phyloP scores from a whole-genome alignment of 345 rosid genomes.

The Populus tremula region DNA sequence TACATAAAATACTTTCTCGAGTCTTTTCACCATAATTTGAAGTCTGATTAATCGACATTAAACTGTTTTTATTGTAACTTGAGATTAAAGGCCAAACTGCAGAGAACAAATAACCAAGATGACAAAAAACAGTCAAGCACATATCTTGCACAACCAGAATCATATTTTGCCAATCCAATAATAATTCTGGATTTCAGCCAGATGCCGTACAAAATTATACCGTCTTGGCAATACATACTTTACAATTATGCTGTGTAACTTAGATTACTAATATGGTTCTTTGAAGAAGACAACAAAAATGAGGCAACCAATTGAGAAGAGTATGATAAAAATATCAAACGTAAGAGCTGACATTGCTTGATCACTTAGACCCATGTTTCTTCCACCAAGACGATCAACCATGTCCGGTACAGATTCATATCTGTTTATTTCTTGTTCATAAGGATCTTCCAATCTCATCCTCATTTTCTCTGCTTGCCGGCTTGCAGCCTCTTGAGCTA shows the following conservation, averaged over 20 bases:
- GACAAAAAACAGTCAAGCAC: too few species aligned
- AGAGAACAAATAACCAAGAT: too few species aligned
- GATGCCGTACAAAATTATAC: too few species aligned
- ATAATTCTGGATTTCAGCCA: too few species aligned
- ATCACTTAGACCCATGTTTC: conserved; percentile 69
- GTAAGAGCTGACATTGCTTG: conserved; percentile 86
- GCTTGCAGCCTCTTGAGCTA: conserved; percentile 85
- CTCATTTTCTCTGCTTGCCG: conserved; percentile 76
- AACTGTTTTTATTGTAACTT: too few species aligned
- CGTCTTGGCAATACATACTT: background rate
- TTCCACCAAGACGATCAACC: conserved; percentile 87
- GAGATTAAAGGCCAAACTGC: too few species aligned
- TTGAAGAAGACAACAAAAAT: conserved; percentile 59
- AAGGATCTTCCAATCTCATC: conserved; percentile 69
- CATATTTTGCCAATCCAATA: too few species aligned
- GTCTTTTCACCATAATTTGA: too few species aligned
- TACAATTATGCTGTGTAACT: background rate
- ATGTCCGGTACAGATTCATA: conserved; percentile 60
- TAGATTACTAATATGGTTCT: conserved; percentile 46
- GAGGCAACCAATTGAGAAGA: conserved; percentile 59
- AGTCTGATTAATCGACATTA: too few species aligned
- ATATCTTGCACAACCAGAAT: too few species aligned
- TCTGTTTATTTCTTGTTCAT: conserved; percentile 44
- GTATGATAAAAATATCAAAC: conserved; percentile 49
- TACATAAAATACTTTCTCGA: too few species aligned